Evolutionary conservation across 768 basidiomycete genomes (phyloP).

Genomic region (Panaeolus papilionaceus): DNA sequence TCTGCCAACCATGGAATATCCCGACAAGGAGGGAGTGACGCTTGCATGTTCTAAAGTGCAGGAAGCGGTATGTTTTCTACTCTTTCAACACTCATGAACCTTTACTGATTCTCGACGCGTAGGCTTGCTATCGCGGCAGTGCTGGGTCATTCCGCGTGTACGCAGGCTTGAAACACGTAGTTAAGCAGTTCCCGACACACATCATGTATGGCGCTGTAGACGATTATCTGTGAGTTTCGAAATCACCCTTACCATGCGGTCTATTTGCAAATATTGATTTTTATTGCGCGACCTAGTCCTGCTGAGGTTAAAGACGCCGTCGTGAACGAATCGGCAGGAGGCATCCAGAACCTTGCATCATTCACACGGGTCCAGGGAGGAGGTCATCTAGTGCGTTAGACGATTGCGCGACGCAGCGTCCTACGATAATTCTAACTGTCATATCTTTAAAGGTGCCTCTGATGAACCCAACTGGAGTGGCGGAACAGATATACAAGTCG

Average conservation of each 20-base stretch:
- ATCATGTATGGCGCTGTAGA: slow-evolving; percentile 53
- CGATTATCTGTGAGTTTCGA: slow-evolving; percentile 45
- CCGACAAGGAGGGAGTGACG: slow-evolving; percentile 52
- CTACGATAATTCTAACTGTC: too few relatives aligned
- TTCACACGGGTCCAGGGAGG: slow-evolving; percentile 43
- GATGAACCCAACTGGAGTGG: slow-evolving; percentile 37
- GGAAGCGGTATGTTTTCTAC: slow-evolving; percentile 43
- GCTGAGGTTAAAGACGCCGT: slow-evolving; percentile 43
- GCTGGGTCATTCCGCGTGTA: slow-evolving; percentile 41
- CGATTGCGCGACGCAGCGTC: too few relatives aligned
- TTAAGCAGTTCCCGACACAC: slow-evolving; percentile 47
- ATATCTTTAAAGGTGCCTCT: slow-evolving; percentile 31
- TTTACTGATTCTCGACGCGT: not conserved
- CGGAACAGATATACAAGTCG: slow-evolving; percentile 35
- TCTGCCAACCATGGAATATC: slow-evolving; percentile 48
- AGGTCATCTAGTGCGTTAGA: slow-evolving; percentile 46
- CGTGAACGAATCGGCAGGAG: slow-evolving; percentile 40
- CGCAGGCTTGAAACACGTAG: slow-evolving; percentile 36
- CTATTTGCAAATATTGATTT: too few relatives aligned
- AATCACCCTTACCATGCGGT: not conserved
- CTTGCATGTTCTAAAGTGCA: slow-evolving; percentile 52
- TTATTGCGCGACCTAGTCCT: slow-evolving; percentile 30
- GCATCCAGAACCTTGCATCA: slow-evolving; percentile 42
- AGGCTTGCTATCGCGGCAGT: slow-evolving; percentile 52
- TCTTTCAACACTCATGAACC: too few relatives aligned